phyloP scores from a whole-genome alignment of 148 eudicot genomes.

The Dianthus caryophyllus region DNA sequence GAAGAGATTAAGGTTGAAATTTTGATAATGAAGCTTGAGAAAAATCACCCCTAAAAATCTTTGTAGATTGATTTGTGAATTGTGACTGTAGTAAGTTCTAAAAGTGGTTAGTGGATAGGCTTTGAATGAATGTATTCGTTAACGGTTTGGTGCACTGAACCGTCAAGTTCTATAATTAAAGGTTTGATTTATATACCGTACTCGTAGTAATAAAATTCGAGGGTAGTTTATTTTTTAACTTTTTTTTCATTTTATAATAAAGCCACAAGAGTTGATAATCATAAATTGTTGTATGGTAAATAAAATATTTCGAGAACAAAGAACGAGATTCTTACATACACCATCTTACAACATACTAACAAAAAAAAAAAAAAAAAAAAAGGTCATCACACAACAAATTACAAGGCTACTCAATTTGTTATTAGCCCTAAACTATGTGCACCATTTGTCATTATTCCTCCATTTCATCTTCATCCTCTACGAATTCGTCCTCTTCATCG shows the following conservation, averaged over 20 bases:
- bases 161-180: too few relatives aligned
- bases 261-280: too few relatives aligned
- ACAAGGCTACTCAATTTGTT: too few relatives aligned
- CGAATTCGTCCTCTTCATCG: slow-evolving; percentile 42
- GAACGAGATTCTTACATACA: neutral
- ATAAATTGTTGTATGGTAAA: too few relatives aligned
- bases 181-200: too few relatives aligned
- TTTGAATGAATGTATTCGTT: too few relatives aligned
- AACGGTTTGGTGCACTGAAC: too few relatives aligned
- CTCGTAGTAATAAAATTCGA: too few relatives aligned
- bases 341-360: neutral
- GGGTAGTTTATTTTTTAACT: too few relatives aligned
- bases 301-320: too few relatives aligned
- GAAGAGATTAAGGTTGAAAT: slow-evolving; percentile 9
- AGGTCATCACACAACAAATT: too few relatives aligned
- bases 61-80: neutral
- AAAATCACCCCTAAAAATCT: slow-evolving; percentile 13
- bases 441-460: slow-evolving; percentile 20
- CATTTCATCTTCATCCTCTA: slow-evolving; percentile 32
- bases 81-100: slow-evolving; percentile 1
- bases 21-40: slow-evolving; percentile 21
- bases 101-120: slow-evolving; percentile 1
- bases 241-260: too few relatives aligned
- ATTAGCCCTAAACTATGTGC: neutral
- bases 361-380: neutral